A percentile compares a stretch with the other conserved stretches of the same genome.
Evolutionary conservation across 176 grass and related monocot species (phyloP).

Genomic region (Hordeum vulgare): DNA sequence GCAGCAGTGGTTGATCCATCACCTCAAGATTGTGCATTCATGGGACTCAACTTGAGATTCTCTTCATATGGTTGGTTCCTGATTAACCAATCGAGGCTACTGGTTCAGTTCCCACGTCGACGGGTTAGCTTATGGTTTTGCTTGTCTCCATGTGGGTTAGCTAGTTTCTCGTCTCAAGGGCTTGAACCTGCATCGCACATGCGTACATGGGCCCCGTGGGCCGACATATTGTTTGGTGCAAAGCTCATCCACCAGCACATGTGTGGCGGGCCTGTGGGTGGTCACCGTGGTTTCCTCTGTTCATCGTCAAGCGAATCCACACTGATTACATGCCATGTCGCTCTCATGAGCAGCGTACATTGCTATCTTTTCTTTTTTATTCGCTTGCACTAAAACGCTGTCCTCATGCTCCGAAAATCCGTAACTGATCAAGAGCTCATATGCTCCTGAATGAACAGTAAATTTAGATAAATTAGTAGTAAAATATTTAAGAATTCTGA

Average conservation of each 20-base stretch:
- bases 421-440: no score
- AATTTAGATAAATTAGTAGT: no score
- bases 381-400: no score
- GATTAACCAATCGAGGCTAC: not conserved
- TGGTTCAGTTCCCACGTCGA: conserved; percentile 14
- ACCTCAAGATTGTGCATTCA: conserved; percentile 4
- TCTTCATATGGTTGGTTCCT: not conserved
- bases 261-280: conserved; percentile 16
- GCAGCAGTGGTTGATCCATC: conserved; percentile 32
- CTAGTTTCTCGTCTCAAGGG: not conserved
- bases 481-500: no score
- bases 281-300: conserved; percentile 4
- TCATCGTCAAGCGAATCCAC: not conserved
- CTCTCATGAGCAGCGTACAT: conserved; percentile 8
- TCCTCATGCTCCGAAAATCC: no score
- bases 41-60: conserved; percentile 8
- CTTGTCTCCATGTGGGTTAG: conserved; percentile 18
- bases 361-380: conserved; percentile 15
- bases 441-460: no score
- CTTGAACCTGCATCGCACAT: conserved; percentile 28
- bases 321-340: conserved; percentile 17
- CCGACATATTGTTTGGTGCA: conserved; percentile 17
- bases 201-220: conserved; percentile 15
- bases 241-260: conserved; percentile 24
- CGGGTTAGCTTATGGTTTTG: not conserved